Evolutionary conservation across 1,284 basidiomycete species (phyloP), one percentile per base, ranked within the genome.

Genomic region (Boletus calvinii): DNA sequence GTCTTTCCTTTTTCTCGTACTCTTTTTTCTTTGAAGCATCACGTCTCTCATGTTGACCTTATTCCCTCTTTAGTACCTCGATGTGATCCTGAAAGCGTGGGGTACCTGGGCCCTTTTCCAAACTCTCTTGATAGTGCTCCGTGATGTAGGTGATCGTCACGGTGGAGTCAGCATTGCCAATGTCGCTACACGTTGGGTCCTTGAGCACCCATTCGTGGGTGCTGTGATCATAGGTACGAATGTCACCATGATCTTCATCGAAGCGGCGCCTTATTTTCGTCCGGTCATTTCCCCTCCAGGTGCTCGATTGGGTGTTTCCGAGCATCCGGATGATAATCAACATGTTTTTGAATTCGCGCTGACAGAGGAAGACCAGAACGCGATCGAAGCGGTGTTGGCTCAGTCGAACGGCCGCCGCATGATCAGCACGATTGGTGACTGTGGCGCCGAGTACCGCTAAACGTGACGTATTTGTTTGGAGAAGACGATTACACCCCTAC

Each of bases 391-490:
- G 1, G 78, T 91, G 18, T 69, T 90, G 7, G 72, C 68, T 6
- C 74, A 71, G 42, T 87, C 85, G 3, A 81, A 83, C 45, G 79
- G 83, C 4, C 70, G 79, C 38, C 74, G 63, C 31, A 74, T 91
- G 65, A 85, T 89, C 55, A 79, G 74, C 13, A 76, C 73, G 15
- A 83, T 92, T 54, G 89, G 89, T 6, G 90, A 92, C 64, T 91
- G 89, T 67, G 90, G 90, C 35, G 84, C 85, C 18, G 89, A 92
- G 72, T 92, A 92, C 70, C 83, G 89, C 40, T 83, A 56, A 72
- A 11, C 20, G 9, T 10, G n/a, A 5, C 20, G 12, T 1, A 11
- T 20, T 30, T 26, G 18, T 46, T 36, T 22, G 17, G 30, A 37
- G 32, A 22, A 20, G 46, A 54, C 12, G 22, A 11, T 17, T 20